Base-by-base conservation (phyloP, 306 rosid species). In the Vigna reflexopilosa region DNA sequence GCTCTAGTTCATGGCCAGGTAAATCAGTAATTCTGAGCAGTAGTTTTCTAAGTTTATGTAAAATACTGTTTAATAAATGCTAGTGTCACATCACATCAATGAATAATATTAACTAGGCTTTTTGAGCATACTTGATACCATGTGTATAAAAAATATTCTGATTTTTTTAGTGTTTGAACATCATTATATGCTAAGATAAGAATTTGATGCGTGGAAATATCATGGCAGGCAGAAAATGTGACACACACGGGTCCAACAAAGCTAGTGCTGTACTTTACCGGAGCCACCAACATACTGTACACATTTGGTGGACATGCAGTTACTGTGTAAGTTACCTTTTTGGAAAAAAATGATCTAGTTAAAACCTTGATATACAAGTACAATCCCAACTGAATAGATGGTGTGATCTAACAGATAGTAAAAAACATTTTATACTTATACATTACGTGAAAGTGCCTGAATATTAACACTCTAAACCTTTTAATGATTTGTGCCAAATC, bases 221-320 rank as follows among this genome's bases (percentile, higher is more conserved):
- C 70, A 36, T 63, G 82, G 50, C 79, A 95, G 98, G 82, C 0
- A 0, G 93, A 87, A 47, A 92, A 90, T 56, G 98, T 89, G 63
- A 81, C 83, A 24, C 98, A 93, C 77, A 65, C 96, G 0, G 99
- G 88, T 56, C 98, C 99, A 40, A 56, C 72, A 5, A 93, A 93
- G 79, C 80, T 90, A 17, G 99, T 95, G 59, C 89, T 95, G 49
- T 95, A 95, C 72, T 95, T 95, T 91, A 95, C 99, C 38, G 99
- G 99, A 61, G 99, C 99, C 75, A 95, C 99, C 56, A 93, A 95
- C 58, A 95, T 95, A 51, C 89, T 95, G 15, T 95, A 95, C 93
- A 95, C 99, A 20, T 95, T 95, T 81, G 99, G 99, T 80, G 99
- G 99, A 65, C 99, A 95, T 78, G 99, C 99, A 58, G 96, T 95